Percentiles rank a stretch among this genome's conserved stretches.
Conservation (phyloP, 1,139 yeast species). For the Wickerhamiella pararugosa region DNA sequence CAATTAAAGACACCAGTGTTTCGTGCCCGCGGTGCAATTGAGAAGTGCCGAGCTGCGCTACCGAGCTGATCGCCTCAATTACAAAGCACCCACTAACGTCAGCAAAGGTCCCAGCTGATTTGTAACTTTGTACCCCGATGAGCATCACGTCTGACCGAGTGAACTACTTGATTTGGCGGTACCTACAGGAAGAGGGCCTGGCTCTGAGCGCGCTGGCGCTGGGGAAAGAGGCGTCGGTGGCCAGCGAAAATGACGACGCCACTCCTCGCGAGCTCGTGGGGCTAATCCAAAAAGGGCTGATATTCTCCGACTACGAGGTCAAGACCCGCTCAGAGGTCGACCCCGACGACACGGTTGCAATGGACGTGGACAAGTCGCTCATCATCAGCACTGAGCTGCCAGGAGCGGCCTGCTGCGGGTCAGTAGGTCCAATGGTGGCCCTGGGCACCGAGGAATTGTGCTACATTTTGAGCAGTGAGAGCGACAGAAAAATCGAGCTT, state of each 20-base stretch:
- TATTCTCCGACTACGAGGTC: slow-evolving; percentile 41
- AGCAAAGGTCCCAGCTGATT: too few species aligned
- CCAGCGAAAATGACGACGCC: slow-evolving; percentile 39
- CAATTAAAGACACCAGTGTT: too few species aligned
- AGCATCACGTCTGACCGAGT: slow-evolving; percentile 72
- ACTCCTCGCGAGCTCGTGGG: slow-evolving; percentile 59
- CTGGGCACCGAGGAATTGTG: slow-evolving; percentile 4
- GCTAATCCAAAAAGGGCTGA: slow-evolving; percentile 72
- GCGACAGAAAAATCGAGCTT: slow-evolving; percentile 1
- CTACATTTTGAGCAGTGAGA: neutral
- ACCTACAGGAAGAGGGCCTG: slow-evolving; percentile 74
- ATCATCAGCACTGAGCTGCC: neutral
- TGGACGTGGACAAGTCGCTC: neutral
- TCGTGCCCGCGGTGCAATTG: too few species aligned
- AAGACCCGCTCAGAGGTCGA: neutral
- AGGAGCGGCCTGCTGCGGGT: slow-evolving; percentile 1
- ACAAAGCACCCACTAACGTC: too few species aligned
- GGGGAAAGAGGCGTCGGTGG: slow-evolving; percentile 57
- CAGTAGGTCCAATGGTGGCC: neutral
- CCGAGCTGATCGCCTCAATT: too few species aligned
- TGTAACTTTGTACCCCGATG: slow-evolving; percentile 29
- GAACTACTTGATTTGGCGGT: slow-evolving; percentile 86
- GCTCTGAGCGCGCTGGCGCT: slow-evolving; percentile 73
- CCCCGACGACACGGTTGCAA: neutral
- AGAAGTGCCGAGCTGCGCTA: too few species aligned